Conservation (phyloP, 2,329 filamentous ascomycete genomes). For the Talaromyces sp. region DNA sequence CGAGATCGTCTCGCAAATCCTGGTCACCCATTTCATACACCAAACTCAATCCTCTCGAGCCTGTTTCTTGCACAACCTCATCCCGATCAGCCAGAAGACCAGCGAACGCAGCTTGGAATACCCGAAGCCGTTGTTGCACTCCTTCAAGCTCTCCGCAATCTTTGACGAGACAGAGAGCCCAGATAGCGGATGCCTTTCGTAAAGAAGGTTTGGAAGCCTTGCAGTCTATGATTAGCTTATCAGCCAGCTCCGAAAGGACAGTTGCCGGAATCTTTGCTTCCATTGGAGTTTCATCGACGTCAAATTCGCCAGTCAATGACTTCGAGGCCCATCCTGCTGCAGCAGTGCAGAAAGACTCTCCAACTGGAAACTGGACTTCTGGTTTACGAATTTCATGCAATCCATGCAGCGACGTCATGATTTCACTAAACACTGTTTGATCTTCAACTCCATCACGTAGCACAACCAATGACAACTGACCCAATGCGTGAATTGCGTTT, state of each 20-base stretch:
- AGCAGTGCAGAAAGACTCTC: slow-evolving; percentile 78
- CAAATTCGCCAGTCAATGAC: slow-evolving; percentile 68
- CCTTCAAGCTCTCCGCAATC: slow-evolving; percentile 77
- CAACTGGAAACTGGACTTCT: slow-evolving; percentile 86
- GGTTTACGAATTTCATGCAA: slow-evolving; percentile 81
- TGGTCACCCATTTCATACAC: slow-evolving; percentile 91
- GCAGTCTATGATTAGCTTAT: slow-evolving; percentile 73
- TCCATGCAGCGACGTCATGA: slow-evolving; percentile 67
- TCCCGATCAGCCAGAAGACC: slow-evolving; percentile 81
- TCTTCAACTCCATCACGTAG: slow-evolving; percentile 30
- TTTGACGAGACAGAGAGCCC: slow-evolving; percentile 87
- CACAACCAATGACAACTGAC: slow-evolving; percentile 63
- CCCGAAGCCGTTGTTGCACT: slow-evolving; percentile 69
- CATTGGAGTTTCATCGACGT: slow-evolving; percentile 60
- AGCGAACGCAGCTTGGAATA: slow-evolving; percentile 85
- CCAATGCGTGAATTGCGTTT: slow-evolving; percentile 74
- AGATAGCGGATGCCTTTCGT: slow-evolving; percentile 89
- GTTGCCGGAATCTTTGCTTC: slow-evolving; percentile 34
- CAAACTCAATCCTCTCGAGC: slow-evolving; percentile 82
- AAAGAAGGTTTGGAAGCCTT: slow-evolving; percentile 82
- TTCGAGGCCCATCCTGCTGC: slow-evolving; percentile 80
- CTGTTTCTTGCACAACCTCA: slow-evolving; percentile 92
- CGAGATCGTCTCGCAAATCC: slow-evolving; percentile 73
- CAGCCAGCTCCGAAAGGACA: slow-evolving; percentile 56
- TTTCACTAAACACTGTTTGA: slow-evolving; percentile 39